Conservation (phyloP, 2,329 filamentous ascomycete genomes). For the Arthrobotrys sphaeroides region DNA sequence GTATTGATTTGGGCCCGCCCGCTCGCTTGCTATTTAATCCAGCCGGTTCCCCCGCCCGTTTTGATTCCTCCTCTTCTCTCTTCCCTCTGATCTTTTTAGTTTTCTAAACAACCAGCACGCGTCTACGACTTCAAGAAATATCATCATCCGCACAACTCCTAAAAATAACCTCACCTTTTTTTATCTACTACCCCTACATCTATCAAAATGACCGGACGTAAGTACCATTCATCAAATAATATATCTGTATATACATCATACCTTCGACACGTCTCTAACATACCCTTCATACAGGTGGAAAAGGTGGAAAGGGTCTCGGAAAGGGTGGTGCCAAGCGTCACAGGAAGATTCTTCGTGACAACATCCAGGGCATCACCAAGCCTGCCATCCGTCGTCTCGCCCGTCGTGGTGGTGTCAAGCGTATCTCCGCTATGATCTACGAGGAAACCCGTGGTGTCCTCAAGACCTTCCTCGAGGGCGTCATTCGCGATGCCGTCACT, state of each 20-base stretch:
- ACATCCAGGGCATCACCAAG: conserved; percentile 99
- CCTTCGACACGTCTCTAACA: conserved; percentile 62
- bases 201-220: conserved; percentile 54
- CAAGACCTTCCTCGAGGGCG: conserved; percentile 80
- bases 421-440: conserved; percentile 96
- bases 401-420: conserved; percentile 99
- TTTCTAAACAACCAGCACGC: conserved; percentile 31
- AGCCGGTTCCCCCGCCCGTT: conserved; percentile 30
- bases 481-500: conserved; percentile 79
- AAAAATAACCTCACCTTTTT: conserved; percentile 43
- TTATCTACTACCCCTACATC: conserved; percentile 12
- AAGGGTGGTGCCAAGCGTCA: conserved; percentile 99
- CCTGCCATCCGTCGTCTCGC: conserved; percentile 97
- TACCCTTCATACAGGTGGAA: conserved; percentile 73
- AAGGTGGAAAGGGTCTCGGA: conserved; percentile 96
- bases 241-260: neutral
- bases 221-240: conserved; percentile 10
- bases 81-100: neutral
- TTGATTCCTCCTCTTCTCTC: conserved; percentile 1
- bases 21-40: conserved; percentile 53
- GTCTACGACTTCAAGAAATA: conserved; percentile 12
- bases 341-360: conserved; percentile 98
- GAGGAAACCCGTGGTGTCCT: conserved; percentile 80
- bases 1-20: conserved; percentile 41
- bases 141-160: conserved; percentile 4